A percentile compares a stretch with the other conserved stretches of the same genome.
Evolutionary conservation across 2,329 filamentous ascomycete genomes (phyloP).

Genomic region (Colletotrichum brevisporum): DNA sequence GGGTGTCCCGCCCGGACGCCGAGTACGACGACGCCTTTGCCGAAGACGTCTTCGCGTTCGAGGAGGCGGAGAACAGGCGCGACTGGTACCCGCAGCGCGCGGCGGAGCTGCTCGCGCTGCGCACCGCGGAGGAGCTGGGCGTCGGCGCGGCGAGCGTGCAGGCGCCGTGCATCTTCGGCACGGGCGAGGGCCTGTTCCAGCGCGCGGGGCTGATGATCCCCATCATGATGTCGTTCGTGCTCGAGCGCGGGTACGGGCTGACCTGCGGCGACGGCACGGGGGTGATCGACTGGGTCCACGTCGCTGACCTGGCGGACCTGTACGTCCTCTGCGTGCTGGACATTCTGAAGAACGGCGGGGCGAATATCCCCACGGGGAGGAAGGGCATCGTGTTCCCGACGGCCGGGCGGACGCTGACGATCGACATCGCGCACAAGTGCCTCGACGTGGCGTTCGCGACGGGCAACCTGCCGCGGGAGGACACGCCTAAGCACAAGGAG

Average conservation of each 20-base stretch:
- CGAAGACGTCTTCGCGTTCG: conserved; percentile 34
- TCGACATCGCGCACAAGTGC: conserved; percentile 32
- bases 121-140: conserved; percentile 22
- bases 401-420: conserved; percentile 15
- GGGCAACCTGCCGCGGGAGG: conserved; percentile 31
- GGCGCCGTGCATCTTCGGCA: conserved; percentile 39
- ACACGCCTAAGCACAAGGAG: conserved; percentile 23
- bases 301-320: conserved; percentile 42
- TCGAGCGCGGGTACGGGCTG: conserved; percentile 40
- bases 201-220: conserved; percentile 37
- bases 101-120: conserved; percentile 40
- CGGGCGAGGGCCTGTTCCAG: conserved; percentile 41
- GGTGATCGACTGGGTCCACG: conserved; percentile 41
- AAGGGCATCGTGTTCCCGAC: conserved; percentile 35
- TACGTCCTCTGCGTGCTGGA: conserved; percentile 38
- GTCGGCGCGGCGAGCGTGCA: conserved; percentile 40
- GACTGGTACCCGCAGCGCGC: conserved; percentile 43
- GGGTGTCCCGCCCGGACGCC: conserved; percentile 22
- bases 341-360: conserved; percentile 25
- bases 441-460: conserved; percentile 39
- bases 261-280: conserved; percentile 38
- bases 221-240: conserved; percentile 42
- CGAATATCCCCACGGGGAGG: conserved; percentile 16
- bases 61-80: conserved; percentile 37
- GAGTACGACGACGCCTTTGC: conserved; percentile 38